Conservation (phyloP, 169 alveolate genomes). For the Cryptosporidium ubiquitum region DNA sequence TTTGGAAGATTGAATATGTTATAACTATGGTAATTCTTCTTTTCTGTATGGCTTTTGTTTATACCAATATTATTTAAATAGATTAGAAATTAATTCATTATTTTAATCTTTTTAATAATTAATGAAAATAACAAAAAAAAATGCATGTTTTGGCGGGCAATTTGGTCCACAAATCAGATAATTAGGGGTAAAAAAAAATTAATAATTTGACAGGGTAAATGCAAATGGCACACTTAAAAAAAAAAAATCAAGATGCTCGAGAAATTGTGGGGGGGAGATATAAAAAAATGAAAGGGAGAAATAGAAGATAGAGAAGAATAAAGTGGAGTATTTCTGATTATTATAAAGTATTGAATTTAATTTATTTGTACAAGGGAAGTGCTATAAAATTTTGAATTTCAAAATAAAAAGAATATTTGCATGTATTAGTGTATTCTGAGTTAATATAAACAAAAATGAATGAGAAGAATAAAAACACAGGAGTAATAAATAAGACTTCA, state of each 20-base stretch:
- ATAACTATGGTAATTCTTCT: neutral
- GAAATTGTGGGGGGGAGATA: neutral
- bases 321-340: no score
- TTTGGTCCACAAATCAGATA: neutral
- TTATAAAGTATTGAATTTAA: no score
- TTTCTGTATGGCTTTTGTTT: neutral
- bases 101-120: neutral
- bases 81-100: neutral
- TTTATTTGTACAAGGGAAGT: no score
- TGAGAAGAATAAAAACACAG: neutral
- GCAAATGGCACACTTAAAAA: neutral
- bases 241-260: neutral
- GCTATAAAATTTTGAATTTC: no score
- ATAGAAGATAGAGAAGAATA: neutral
- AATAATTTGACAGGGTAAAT: conserved; percentile 12
- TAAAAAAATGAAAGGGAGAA: neutral
- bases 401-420: neutral
- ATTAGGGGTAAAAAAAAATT: neutral
- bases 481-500: neutral
- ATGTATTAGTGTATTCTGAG: no score
- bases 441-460: neutral
- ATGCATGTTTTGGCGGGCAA: conserved; percentile 37
- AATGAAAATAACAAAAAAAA: neutral
- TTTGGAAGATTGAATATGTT: no score
- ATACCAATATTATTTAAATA: neutral